A percentile compares a stretch with the other conserved stretches of the same genome.
Conservation (phyloP, 2,329 filamentous ascomycete species). For the Pseudocercospora eumusae region DNA sequence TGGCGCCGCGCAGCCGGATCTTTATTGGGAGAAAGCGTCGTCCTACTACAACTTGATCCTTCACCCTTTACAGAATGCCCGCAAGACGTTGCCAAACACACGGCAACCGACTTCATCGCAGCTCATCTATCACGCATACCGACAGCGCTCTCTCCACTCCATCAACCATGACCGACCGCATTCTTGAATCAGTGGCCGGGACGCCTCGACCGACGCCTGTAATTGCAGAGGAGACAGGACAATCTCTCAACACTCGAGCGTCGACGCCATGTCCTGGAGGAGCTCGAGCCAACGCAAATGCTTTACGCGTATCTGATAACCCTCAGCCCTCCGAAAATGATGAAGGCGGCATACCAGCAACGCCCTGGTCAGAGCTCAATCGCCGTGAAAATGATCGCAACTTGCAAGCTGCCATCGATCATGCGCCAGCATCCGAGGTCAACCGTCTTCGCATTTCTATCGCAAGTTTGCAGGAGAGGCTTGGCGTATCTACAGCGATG, state of each 20-base stretch:
- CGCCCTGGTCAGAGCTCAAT: slow-evolving; percentile 2
- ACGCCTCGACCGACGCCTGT: slow-evolving; percentile 2
- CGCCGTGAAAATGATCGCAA: slow-evolving; percentile 10
- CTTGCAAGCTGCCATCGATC: background rate
- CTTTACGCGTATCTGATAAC: too few species aligned
- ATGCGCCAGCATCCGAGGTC: background rate
- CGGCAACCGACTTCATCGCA: background rate
- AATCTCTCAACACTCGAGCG: background rate
- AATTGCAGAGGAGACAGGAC: background rate
- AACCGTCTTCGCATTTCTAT: slow-evolving; percentile 2
- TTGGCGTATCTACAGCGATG: background rate
- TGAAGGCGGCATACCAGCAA: slow-evolving; percentile 2
- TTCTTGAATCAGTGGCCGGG: background rate
- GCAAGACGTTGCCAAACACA: background rate
- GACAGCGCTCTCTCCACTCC: background rate
- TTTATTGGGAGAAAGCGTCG: background rate
- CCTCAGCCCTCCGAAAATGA: background rate
- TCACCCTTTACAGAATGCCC: background rate
- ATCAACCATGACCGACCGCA: background rate
- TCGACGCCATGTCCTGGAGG: background rate
- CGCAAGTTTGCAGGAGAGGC: slow-evolving; percentile 1
- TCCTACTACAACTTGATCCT: background rate
- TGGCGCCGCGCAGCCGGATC: background rate
- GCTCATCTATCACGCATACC: background rate
- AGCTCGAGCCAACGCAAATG: background rate